Conservation (phyloP, 176 grass and related monocot genomes). For the Carex cristatella region DNA sequence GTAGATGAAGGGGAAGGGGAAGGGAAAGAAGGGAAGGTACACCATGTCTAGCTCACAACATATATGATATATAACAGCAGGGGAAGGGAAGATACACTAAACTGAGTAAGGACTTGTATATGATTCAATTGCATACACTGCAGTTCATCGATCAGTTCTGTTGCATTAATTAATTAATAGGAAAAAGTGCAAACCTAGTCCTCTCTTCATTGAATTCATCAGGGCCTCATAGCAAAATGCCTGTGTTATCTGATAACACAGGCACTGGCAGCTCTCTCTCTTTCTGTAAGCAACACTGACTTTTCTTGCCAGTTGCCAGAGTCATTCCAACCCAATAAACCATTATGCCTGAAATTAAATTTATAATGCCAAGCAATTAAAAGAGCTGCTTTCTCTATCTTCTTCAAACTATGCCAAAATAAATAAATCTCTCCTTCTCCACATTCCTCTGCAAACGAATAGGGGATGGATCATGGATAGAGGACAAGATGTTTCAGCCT, state of each 20-base stretch:
- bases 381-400: not conserved
- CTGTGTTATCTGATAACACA: slow-evolving; percentile 64
- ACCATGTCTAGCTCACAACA: too few relatives aligned
- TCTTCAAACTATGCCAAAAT: not conserved
- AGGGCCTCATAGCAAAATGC: slow-evolving; percentile 67
- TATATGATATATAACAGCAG: too few relatives aligned
- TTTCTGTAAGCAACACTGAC: slow-evolving; percentile 60
- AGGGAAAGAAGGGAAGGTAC: too few relatives aligned
- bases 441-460: not conserved
- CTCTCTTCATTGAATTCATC: slow-evolving; percentile 70
- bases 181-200: slow-evolving; percentile 30
- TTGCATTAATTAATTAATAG: slow-evolving; percentile 6
- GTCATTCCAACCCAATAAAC: slow-evolving; percentile 68
- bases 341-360: slow-evolving; percentile 44
- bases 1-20: too few relatives aligned
- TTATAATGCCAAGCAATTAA: not conserved
- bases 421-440: not conserved
- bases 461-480: not conserved
- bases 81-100: too few relatives aligned
- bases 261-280: slow-evolving; percentile 41
- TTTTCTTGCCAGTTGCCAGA: slow-evolving; percentile 37
- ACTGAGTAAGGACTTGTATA: not conserved
- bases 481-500: not conserved
- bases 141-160: too few relatives aligned
- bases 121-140: not conserved